Conservation (phyloP, 1,139 yeast genomes). For the Pichia sp. region DNA sequence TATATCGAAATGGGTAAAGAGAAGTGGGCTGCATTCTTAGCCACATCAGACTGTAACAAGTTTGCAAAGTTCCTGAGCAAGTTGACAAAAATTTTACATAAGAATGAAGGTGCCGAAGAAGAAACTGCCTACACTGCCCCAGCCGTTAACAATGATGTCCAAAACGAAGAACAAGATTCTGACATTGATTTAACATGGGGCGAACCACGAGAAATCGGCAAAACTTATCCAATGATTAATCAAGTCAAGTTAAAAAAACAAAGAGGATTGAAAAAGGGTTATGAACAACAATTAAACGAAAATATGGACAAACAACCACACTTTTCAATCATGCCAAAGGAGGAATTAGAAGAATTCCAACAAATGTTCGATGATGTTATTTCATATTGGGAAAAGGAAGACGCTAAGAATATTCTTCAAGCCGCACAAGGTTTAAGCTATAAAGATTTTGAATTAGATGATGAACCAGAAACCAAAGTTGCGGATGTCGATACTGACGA, state of each 20-base stretch:
- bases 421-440: constrained; percentile 7
- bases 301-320: neutral
- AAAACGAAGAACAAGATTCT: neutral
- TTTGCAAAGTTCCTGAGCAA: constrained; percentile 23
- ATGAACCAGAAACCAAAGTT: no score
- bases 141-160: neutral
- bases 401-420: constrained; percentile 10
- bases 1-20: constrained; percentile 26
- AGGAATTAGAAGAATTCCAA: constrained; percentile 5
- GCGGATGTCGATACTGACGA: no score
- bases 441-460: constrained; percentile 11
- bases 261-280: neutral
- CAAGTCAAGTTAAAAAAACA: neutral
- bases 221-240: neutral
- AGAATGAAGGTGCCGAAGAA: constrained; percentile 12
- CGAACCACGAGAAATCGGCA: neutral
- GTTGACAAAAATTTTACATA: constrained; percentile 10
- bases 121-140: neutral
- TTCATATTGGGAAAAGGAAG: constrained; percentile 14
- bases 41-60: constrained; percentile 25
- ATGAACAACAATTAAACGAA: neutral
- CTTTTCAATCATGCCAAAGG: constrained; percentile 1
- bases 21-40: constrained; percentile 29
- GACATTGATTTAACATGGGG: constrained; percentile 5
- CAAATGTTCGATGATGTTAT: constrained; percentile 10